These are phyloP conservation scores for Monosporozyma aerobia DNA, from an alignment of 805 yeast genomes.

Conservation along the genomic window DNA sequence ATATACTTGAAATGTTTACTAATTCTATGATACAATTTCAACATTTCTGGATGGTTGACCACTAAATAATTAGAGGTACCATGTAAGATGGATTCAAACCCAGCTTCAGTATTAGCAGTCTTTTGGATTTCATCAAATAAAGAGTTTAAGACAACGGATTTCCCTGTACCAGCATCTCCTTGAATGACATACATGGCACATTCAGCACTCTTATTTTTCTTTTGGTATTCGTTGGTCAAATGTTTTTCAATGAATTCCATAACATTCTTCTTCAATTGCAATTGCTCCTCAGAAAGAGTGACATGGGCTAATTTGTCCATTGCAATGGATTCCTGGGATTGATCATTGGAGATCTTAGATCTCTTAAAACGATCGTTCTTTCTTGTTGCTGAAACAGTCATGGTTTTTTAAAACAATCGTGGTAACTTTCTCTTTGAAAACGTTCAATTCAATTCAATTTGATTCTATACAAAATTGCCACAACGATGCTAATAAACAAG, in stretches of 20 bases:
- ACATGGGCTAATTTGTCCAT: conserved; percentile 32
- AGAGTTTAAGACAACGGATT: conserved; percentile 36
- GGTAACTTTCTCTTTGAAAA: too few relatives aligned
- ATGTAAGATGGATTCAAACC: conserved; percentile 14
- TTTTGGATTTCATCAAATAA: conserved; percentile 36
- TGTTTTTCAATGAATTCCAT: conserved; percentile 25
- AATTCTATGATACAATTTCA: conserved; percentile 35
- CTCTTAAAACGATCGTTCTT: conserved; percentile 37
- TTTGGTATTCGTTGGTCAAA: conserved; percentile 10
- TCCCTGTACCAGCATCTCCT: conserved; percentile 45
- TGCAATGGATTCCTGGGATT: conserved; percentile 20
- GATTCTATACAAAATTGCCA: too few relatives aligned
- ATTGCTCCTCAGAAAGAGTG: conserved; percentile 33
- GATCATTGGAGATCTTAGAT: conserved; percentile 2
- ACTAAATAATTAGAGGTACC: conserved; percentile 33
- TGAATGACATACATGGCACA: conserved; percentile 35
- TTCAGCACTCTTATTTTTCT: conserved; percentile 8
- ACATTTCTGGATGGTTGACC: conserved; percentile 42
- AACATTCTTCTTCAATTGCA: conserved; percentile 21
- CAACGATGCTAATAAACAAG: too few relatives aligned
- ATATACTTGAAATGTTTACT: conserved; percentile 32
- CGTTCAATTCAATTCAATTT: too few relatives aligned
- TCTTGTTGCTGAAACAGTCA: background rate
- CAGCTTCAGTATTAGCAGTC: conserved; percentile 12
- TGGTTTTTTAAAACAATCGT: background rate